Percentiles rank a stretch among this genome's conserved stretches.
Evolutionary conservation across 176 grass and related monocot species (phyloP).

Genomic region (Lolium rigidum): DNA sequence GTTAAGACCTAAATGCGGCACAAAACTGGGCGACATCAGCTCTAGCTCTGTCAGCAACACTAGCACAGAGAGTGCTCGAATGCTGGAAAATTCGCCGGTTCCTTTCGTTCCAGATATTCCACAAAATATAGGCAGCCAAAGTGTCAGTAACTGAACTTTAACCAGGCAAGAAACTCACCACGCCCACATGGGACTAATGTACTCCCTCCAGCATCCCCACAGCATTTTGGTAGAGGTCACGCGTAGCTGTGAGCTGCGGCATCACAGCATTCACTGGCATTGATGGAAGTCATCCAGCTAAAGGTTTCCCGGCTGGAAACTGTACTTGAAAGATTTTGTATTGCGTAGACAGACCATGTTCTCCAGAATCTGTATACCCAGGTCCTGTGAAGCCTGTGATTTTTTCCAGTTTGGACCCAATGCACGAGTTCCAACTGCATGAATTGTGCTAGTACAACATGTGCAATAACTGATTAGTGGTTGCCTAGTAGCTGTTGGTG

Average conservation of each 20-base stretch:
- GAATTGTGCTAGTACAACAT: conserved; percentile 14
- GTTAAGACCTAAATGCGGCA: too few relatives aligned
- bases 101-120: too few relatives aligned
- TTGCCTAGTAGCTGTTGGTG: conserved; percentile 48
- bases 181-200: neutral
- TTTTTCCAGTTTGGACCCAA: conserved; percentile 21
- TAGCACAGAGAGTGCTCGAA: too few relatives aligned
- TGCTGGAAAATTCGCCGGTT: too few relatives aligned
- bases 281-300: conserved; percentile 34
- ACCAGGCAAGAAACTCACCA: neutral
- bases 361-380: neutral
- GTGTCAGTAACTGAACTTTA: neutral
- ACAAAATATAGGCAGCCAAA: too few relatives aligned
- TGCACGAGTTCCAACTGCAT: conserved; percentile 15
- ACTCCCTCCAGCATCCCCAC: neutral
- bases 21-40: too few relatives aligned
- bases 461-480: conserved; percentile 57
- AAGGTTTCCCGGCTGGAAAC: conserved; percentile 2
- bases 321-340: conserved; percentile 51
- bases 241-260: neutral
- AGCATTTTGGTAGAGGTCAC: conserved; percentile 20
- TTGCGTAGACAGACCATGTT: neutral
- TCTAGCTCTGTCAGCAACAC: too few relatives aligned
- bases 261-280: conserved; percentile 26
- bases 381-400: neutral